Conservation (phyloP, 1,139 yeast genomes). For the Nadsonia starkeyi-henricii region DNA sequence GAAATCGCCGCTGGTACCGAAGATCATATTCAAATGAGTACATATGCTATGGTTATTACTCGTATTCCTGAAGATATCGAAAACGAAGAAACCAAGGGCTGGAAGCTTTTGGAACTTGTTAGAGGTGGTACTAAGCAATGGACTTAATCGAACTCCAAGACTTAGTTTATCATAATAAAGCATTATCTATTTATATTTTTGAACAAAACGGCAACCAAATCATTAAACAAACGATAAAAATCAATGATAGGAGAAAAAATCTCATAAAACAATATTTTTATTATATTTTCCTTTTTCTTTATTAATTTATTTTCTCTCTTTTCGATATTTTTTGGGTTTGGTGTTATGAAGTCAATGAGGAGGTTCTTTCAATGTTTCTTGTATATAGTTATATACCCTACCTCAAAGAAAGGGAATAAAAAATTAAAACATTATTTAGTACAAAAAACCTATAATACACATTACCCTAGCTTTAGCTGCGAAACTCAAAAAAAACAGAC, state of each 20-base stretch:
- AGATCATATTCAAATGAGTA: conserved; percentile 81
- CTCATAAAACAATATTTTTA: too few relatives aligned
- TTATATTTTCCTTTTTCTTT: too few relatives aligned
- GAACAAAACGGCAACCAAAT: too few relatives aligned
- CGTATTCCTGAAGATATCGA: conserved; percentile 86
- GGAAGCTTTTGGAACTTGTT: conserved; percentile 92
- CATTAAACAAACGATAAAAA: too few relatives aligned
- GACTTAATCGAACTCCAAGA: conserved; percentile 34
- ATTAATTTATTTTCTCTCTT: too few relatives aligned
- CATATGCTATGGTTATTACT: conserved; percentile 93
- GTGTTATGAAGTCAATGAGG: not conserved
- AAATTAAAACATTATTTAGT: not conserved
- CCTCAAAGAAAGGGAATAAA: conserved; percentile 1
- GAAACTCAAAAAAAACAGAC: too few relatives aligned
- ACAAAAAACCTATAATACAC: not conserved
- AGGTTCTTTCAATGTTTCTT: not conserved
- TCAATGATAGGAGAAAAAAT: too few relatives aligned
- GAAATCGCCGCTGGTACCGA: conserved; percentile 95
- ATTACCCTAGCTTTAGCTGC: too few relatives aligned
- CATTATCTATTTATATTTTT: too few relatives aligned
- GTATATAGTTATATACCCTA: not conserved
- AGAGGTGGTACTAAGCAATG: conserved; percentile 88
- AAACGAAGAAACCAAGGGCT: conserved; percentile 85
- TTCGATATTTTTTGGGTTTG: too few relatives aligned
- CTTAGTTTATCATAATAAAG: too few relatives aligned